A percentile compares a stretch with the other conserved stretches of the same genome.
Evolutionary conservation across 331 rosid species (phyloP).

Genomic region (Pyracantha coccinea): DNA sequence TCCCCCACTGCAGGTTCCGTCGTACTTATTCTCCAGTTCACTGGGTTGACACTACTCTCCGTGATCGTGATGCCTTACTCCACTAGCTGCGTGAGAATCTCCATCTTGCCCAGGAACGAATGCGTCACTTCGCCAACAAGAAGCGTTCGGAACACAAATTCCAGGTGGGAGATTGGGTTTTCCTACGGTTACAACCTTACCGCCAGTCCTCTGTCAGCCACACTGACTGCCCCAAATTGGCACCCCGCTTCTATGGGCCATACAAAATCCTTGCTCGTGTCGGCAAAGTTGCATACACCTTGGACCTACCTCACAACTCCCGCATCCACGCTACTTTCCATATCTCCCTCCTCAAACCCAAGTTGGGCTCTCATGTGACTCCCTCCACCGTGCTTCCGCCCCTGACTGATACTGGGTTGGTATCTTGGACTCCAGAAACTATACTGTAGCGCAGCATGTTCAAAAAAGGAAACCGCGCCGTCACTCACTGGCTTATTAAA

Average conservation of each 20-base stretch:
- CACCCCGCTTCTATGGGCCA: not conserved
- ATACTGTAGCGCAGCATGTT: not conserved
- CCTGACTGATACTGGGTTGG: rapidly evolving
- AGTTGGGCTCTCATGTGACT: not conserved
- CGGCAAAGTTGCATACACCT: not conserved
- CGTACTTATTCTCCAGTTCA: not conserved
- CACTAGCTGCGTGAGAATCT: not conserved
- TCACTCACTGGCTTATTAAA: not conserved
- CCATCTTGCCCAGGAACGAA: not conserved
- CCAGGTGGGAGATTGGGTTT: not conserved
- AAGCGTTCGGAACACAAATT: not conserved
- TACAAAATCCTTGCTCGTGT: not conserved
- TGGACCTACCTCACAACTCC: not conserved
- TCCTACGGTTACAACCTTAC: not conserved
- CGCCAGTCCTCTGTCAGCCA: not conserved
- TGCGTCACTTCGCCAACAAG: not conserved
- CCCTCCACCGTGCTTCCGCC: not conserved
- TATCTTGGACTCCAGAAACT: not conserved
- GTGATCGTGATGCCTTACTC: not conserved
- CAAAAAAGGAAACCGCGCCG: not conserved
- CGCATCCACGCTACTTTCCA: not conserved
- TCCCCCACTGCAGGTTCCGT: not conserved
- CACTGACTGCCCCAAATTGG: not conserved
- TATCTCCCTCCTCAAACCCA: not conserved
- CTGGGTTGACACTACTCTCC: not conserved